Base-by-base conservation (phyloP, 1,284 basidiomycete genomes). In the Singerocomus inundabilis region DNA sequence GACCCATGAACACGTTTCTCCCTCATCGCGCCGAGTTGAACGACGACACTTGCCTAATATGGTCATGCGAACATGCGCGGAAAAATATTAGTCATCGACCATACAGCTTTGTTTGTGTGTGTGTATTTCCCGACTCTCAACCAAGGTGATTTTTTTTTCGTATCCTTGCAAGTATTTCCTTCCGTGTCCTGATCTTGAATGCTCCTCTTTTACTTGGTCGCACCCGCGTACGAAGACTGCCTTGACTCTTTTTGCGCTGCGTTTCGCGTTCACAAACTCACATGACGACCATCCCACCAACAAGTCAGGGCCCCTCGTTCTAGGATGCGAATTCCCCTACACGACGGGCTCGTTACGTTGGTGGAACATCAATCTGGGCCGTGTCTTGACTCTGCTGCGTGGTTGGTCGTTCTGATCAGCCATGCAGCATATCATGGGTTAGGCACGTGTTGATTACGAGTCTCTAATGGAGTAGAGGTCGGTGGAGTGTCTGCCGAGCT, bases 391-490 rank as follows among this genome's bases (percentile, higher is more conserved):
- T 64, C 68, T n/a, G 70, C 79, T 71, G 67, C 54, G 54, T 53
- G 57, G 60, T 63, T n/a, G n/a, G 59, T 72, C 76, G 79, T 80
- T 73, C 75, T 80, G 78, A 67, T 60, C n/a, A n/a, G 66, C 55
- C 55, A 64, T 56, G 66, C 70, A 68, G 80, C n/a, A 62, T 16
- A 43, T 54, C 56, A 66, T 74, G 70, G 66, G 69, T 68, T 7
- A n/a, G 62, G 57, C 56, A 57, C 59, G 61, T 60, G 58, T 60
- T 59, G 2, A 41, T 52, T 60, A 66, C 1, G 5, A 60, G 78
- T 80, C 75, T 70, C 74, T 67, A 65, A 66, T 72, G 74, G 80
- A 82, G 79, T 82, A 79, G 80, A 78, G 72, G 62, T 71, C 64
- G 69, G 69, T 54, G 55, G 64, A 40, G 44, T 3, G 50, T 57